Base-by-base conservation (phyloP, 768 basidiomycete species). In the Pleurotus tuoliensis region DNA sequence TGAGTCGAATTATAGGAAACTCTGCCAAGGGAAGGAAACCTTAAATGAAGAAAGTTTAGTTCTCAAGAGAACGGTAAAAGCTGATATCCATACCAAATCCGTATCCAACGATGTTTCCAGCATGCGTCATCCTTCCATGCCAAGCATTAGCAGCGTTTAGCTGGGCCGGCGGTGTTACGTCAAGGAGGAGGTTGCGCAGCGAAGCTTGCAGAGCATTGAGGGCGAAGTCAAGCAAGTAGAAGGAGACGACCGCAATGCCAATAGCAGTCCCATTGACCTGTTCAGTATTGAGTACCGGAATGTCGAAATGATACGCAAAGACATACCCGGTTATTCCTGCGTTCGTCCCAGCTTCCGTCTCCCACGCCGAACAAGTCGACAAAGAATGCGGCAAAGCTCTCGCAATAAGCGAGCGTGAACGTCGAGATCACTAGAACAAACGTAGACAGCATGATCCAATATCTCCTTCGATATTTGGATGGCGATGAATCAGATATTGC, bases 161-260 rank as follows among this genome's bases (percentile, higher is more conserved):
- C 69, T 98, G 96, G 59, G 87, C 82, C 12, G 91, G 82, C 5
- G 97, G 95, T 0, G 92, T 84, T 50, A 96, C 74, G 67, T 99
- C 97, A 57, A 99, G 79, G 11, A 98, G 78, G n/a, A 99, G 83
- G 70, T 97, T 97, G 49, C 94, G 79, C 34, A 98, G 76, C 9
- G 94, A 96, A 2, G 92, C 92, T 78, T 96, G 93, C 46, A 96
- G 72, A 3, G 92, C 97, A 69, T 99, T 99, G 57, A 99, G 79
- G n/a, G 94, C 92, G 66, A 99, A 99, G 71, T 99, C 97, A 34
- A 99, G 79, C 47, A 94, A 69, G 67, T 97, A 99, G 73, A 99
- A 98, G 0, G 90, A 88, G 20, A 87, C 76, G 24, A 99, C 82
- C 1, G 95, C 97, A 50, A 98, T 82, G 49, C 78, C 83, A 56